A percentile compares a stretch with the other conserved stretches of the same genome.
Evolutionary conservation across 2,329 filamentous ascomycete genomes (phyloP).

Genomic region (Ceratocystiopsis sp.): DNA sequence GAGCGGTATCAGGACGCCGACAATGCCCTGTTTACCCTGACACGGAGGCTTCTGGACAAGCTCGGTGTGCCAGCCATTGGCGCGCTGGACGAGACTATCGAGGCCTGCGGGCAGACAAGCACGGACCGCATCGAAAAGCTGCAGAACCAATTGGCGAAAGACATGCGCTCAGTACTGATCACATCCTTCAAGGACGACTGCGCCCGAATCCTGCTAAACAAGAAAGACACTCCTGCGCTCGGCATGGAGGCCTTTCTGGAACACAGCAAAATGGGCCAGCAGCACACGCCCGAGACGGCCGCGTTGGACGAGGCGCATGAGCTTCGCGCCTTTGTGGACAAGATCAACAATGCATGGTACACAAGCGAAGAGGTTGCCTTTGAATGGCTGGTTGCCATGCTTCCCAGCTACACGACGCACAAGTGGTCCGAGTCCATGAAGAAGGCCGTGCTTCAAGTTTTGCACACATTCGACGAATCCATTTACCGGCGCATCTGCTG

Average conservation of each 20-base stretch:
- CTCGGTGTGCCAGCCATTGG: conserved; percentile 29
- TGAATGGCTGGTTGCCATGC: conserved; percentile 37
- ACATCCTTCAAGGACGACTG: conserved; percentile 34
- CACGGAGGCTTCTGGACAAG: conserved; percentile 36
- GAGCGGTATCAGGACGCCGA: conserved; percentile 40
- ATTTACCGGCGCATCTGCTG: conserved; percentile 30
- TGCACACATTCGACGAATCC: conserved; percentile 33
- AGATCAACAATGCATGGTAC: conserved; percentile 31
- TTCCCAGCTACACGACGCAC: conserved; percentile 31
- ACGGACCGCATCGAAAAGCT: conserved; percentile 34
- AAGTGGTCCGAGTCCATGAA: conserved; percentile 45
- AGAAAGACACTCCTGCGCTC: conserved; percentile 32
- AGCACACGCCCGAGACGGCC: conserved; percentile 28
- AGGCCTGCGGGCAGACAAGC: conserved; percentile 28
- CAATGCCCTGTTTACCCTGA: conserved; percentile 36
- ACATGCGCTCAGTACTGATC: conserved; percentile 29
- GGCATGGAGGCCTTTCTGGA: conserved; percentile 46
- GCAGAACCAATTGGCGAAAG: conserved; percentile 26
- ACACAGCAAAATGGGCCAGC: conserved; percentile 39
- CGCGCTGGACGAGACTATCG: conserved; percentile 25
- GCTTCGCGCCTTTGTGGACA: conserved; percentile 32
- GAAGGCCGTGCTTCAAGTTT: conserved; percentile 36
- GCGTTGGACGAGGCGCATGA: conserved; percentile 35
- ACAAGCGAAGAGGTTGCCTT: conserved; percentile 39
- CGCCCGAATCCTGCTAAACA: conserved; percentile 33